phyloP scores from a whole-genome alignment of 352 stramenopile genomes.

The Globisporangium megalacanthum region DNA sequence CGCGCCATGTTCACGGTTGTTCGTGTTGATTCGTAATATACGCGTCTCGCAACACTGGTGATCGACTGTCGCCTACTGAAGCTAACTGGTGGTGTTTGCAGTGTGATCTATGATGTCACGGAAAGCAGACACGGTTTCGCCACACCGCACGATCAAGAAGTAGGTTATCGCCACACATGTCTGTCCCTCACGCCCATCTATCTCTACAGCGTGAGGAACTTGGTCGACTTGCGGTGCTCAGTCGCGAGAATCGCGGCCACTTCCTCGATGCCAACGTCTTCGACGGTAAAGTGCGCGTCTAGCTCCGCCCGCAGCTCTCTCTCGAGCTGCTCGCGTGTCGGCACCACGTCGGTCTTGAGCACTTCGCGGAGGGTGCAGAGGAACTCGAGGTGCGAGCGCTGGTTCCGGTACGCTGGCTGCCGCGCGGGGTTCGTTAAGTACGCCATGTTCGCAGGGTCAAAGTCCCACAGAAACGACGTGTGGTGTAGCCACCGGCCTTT shows the following conservation, averaged over 20 bases:
- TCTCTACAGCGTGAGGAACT: conserved; percentile 42
- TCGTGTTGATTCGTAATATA: too few relatives aligned
- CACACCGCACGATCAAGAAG: too few relatives aligned
- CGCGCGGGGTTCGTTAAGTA: conserved; percentile 94
- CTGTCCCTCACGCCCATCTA: too few relatives aligned
- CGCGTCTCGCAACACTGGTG: too few relatives aligned
- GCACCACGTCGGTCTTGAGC: conserved; percentile 29
- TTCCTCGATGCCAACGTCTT: conserved; percentile 40
- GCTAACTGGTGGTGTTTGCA: too few relatives aligned
- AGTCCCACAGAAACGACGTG: conserved; percentile 98
- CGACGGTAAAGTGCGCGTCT: conserved; percentile 48
- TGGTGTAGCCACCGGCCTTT: conserved; percentile 96
- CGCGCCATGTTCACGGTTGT: too few relatives aligned
- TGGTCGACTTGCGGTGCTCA: conserved; percentile 65
- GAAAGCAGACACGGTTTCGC: too few relatives aligned
- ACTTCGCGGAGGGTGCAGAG: conserved; percentile 87
- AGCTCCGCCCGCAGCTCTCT: conserved; percentile 42
- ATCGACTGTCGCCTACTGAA: too few relatives aligned
- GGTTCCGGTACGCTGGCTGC: conserved; percentile 91
- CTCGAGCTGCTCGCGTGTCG: conserved; percentile 38
- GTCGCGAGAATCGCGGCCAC: conserved; percentile 36
- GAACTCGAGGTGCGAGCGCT: conserved; percentile 93
- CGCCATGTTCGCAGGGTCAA: conserved; percentile 91
- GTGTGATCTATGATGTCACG: too few relatives aligned
- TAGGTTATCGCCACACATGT: too few relatives aligned